Evolutionary conservation across 208 protist genomes (phyloP), one percentile per base, ranked within the genome.

Genomic region (Leishmania lainsoni): DNA sequence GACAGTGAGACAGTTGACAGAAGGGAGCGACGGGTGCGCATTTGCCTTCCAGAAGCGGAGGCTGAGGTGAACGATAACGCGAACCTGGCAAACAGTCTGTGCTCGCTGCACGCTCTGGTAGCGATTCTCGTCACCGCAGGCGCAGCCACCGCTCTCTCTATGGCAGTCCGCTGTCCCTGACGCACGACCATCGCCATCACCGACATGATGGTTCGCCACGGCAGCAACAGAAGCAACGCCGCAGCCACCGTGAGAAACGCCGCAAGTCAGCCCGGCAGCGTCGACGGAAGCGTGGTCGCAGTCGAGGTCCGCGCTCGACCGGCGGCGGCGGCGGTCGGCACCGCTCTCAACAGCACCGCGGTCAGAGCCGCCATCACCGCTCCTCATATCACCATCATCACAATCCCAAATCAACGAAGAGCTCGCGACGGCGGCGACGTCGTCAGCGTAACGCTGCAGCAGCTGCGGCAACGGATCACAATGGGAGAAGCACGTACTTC

Each of bases 341-440:
- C 74, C 82, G 82, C 61, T 81, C 78, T 29, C 82, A 85, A 73
- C 77, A 69, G 72, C 76, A 85, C 73, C 82, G 82, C 75, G 79
- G 82, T 59, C 78, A 81, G 26, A 79, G 82, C 56, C 83, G 76
- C 9, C 73, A 87, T 58, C 75, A 79, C 76, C 75, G 68, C 80
- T 58, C 35, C 61, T 68, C 74, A 32, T 51, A 79, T n/a, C 79
- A 81, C 26, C 81, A 83, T 54, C 79, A 85, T 3, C 87, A 87
- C 74, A 77, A 80, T 70, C 61, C 76, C 20, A 91, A 91, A 61
- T 75, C 79, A 63, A 89, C 86, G 54, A 87, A 87, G 72, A 91
- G 88, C 66, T 82, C 88, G 42, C 80, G 86, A 20, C 85, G 88
- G n/a, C 80, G 88, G 22, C 80, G 82, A 6, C 88, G 88, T 4